Evolutionary conservation across 208 protist genomes (phyloP).

Genomic region (Vickermania ingenoplastis): DNA sequence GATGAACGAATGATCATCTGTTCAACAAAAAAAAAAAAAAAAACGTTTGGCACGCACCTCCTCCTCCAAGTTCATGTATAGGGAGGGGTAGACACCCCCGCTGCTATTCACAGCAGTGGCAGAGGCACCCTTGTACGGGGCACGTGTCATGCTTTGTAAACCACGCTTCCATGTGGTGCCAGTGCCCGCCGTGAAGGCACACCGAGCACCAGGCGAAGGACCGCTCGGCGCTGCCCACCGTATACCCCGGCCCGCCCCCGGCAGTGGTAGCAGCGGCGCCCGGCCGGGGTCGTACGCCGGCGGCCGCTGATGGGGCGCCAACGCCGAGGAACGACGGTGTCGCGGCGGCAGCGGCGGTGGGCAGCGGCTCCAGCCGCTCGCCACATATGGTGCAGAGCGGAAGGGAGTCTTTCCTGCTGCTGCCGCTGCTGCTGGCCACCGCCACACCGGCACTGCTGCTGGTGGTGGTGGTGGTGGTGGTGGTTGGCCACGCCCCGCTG

Average conservation of each 20-base stretch:
- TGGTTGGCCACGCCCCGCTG: slow-evolving; percentile 9
- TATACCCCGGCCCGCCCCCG: too few relatives aligned
- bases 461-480: slow-evolving; percentile 1
- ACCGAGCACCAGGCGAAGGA: slow-evolving; percentile 82
- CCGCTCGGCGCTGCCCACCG: too few relatives aligned
- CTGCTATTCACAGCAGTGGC: slow-evolving; percentile 44
- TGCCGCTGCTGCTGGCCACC: slow-evolving; percentile 50
- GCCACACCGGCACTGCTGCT: slow-evolving; percentile 27
- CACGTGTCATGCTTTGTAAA: slow-evolving; percentile 77
- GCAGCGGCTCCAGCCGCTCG: slow-evolving; percentile 53
- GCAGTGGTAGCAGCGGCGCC: too few relatives aligned
- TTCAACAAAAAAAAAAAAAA: too few relatives aligned
- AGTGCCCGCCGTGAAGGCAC: slow-evolving; percentile 85
- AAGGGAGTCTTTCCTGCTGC: slow-evolving; percentile 39
- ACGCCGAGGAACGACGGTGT: too few relatives aligned
- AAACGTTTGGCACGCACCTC: too few relatives aligned
- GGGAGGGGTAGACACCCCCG: too few relatives aligned
- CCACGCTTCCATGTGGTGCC: slow-evolving; percentile 70
- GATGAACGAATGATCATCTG: too few relatives aligned
- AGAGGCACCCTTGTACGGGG: slow-evolving; percentile 75
- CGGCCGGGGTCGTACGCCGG: too few relatives aligned
- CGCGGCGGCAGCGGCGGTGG: too few relatives aligned
- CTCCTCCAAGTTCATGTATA: too few relatives aligned
- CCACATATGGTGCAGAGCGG: slow-evolving; percentile 78
- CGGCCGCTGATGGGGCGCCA: too few relatives aligned